Conservation (phyloP, 108 stramenopile species). For the Nitzschia sp. region DNA sequence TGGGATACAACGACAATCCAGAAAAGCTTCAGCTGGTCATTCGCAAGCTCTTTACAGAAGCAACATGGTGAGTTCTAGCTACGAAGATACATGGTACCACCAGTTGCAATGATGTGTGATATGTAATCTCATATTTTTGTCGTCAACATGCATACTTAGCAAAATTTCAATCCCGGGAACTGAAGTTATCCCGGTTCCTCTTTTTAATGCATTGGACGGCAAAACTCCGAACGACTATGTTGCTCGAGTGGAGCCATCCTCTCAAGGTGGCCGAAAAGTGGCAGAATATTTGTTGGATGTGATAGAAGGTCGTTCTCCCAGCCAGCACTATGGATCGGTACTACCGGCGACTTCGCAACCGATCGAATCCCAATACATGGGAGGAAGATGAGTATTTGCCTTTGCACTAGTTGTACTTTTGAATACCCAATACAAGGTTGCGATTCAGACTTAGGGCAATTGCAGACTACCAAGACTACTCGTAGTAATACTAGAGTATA, state of each 20-base stretch:
- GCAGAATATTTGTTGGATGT: slow-evolving; percentile 74
- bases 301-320: slow-evolving; percentile 24
- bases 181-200: slow-evolving; percentile 78
- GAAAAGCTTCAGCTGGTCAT: slow-evolving; percentile 71
- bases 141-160: slow-evolving; percentile 13
- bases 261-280: slow-evolving; percentile 83
- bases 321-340: not conserved
- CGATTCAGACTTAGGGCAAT: too few relatives aligned
- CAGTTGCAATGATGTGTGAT: not conserved
- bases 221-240: slow-evolving; percentile 78
- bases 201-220: slow-evolving; percentile 80
- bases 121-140: not conserved
- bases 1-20: slow-evolving; percentile 82
- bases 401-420: too few relatives aligned
- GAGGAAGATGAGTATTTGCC: too few relatives aligned
- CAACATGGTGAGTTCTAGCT: slow-evolving; percentile 42
- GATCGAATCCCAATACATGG: slow-evolving; percentile 19
- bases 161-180: slow-evolving; percentile 62
- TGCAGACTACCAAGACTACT: too few relatives aligned
- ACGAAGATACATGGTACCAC: too few relatives aligned
- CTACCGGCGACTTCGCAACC: not conserved
- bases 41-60: slow-evolving; percentile 68
- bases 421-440: too few relatives aligned
- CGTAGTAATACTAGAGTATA: too few relatives aligned
- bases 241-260: slow-evolving; percentile 87